These are phyloP conservation scores for Umbelopsis ramanniana DNA, from an alignment of 192 early-diverging fungal genomes.

Conservation along the genomic window DNA sequence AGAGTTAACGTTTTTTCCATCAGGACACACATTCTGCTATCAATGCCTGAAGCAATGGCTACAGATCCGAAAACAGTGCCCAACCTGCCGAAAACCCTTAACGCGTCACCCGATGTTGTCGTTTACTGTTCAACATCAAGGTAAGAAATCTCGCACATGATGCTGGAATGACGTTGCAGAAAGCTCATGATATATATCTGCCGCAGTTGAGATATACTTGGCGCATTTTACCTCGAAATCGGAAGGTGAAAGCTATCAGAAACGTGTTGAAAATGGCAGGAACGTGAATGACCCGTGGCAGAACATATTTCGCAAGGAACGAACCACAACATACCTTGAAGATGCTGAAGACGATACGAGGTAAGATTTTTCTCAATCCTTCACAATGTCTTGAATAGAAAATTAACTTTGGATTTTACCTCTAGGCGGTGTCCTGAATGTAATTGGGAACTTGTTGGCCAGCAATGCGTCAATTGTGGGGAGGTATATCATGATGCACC, in stretches of 20 bases:
- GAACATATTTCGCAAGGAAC: slow-evolving; percentile 8
- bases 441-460: slow-evolving; percentile 10
- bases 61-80: slow-evolving; percentile 13
- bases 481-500: slow-evolving; percentile 11
- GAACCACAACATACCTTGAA: neutral
- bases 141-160: neutral
- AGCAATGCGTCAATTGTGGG: slow-evolving; percentile 9
- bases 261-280: neutral
- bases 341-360: slow-evolving; percentile 10
- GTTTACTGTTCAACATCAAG: slow-evolving; percentile 20
- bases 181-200: neutral
- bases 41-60: slow-evolving; percentile 20
- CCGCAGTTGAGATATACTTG: slow-evolving; percentile 7
- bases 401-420: neutral
- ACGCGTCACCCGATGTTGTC: slow-evolving; percentile 8
- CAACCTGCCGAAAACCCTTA: slow-evolving; percentile 5
- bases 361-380: neutral
- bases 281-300: neutral
- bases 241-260: neutral
- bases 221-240: neutral
- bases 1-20: neutral
- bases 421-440: neutral
- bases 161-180: too few relatives aligned
- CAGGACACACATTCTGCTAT: slow-evolving; percentile 3
- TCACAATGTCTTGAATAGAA: neutral